Evolutionary conservation across 768 basidiomycete species (phyloP).

Genomic region (Boletellus emodensis): DNA sequence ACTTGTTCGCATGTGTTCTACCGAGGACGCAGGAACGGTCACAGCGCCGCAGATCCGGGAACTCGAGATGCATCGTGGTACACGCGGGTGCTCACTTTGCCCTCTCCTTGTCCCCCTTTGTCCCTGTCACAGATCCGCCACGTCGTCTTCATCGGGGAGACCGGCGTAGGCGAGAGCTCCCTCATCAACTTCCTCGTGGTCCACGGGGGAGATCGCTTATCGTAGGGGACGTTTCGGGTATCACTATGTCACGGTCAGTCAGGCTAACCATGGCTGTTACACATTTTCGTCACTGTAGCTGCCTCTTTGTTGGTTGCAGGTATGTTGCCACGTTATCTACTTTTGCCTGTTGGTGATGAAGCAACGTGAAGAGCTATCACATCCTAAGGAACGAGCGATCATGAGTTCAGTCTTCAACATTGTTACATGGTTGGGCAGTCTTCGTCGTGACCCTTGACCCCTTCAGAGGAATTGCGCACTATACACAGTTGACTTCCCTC

Average conservation of each 20-base stretch:
- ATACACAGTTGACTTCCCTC: no score
- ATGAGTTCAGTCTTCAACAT: not conserved
- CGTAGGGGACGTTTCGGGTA: no score
- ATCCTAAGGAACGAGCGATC: slow-evolving; percentile 16
- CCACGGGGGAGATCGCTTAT: no score
- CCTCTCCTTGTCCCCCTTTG: not conserved
- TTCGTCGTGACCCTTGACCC: not conserved
- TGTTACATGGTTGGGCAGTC: no score
- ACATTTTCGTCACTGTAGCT: slow-evolving; percentile 2
- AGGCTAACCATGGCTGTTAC: no score
- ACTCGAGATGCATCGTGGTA: not conserved
- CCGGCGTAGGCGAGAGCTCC: slow-evolving; percentile 37
- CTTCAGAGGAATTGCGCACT: not conserved
- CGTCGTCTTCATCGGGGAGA: slow-evolving; percentile 35
- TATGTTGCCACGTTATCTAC: not conserved
- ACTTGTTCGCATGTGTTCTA: not conserved
- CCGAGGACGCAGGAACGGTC: not conserved
- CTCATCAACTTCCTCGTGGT: slow-evolving; percentile 39
- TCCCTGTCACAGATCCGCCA: slow-evolving; percentile 22
- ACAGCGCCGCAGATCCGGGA: slow-evolving; percentile 8
- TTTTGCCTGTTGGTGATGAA: not conserved
- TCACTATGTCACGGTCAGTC: no score
- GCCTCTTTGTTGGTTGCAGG: slow-evolving; percentile 6
- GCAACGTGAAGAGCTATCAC: slow-evolving; percentile 1
- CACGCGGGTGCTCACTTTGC: slow-evolving; percentile 1